Evolutionary conservation across 768 basidiomycete genomes (phyloP).

Genomic region (Kwoniella bestiolae): DNA sequence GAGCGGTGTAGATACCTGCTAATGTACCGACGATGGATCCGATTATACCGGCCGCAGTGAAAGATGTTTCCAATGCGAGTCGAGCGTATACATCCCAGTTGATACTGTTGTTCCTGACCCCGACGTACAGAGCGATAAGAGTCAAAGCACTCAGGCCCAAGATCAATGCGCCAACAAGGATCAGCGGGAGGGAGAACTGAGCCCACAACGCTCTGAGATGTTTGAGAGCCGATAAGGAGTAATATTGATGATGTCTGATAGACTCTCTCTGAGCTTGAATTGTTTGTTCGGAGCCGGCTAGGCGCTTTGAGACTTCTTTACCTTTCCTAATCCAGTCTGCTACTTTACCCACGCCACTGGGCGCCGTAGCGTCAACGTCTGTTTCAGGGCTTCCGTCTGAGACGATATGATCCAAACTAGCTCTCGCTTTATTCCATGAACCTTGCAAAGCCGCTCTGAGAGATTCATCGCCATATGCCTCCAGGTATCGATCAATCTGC

Average conservation of each 20-base stretch:
- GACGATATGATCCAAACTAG: constrained; percentile 13
- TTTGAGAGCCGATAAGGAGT: constrained; percentile 67
- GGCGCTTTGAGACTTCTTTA: too few species aligned
- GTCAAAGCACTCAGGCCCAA: constrained; percentile 66
- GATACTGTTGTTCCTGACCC: constrained; percentile 59
- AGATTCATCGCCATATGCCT: constrained; percentile 75
- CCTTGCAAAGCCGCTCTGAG: constrained; percentile 65
- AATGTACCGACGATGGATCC: constrained; percentile 62
- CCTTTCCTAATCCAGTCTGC: constrained; percentile 20
- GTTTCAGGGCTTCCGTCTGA: background rate
- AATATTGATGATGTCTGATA: constrained; percentile 58
- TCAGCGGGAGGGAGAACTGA: constrained; percentile 80
- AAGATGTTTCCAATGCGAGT: constrained; percentile 62
- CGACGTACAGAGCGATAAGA: constrained; percentile 65
- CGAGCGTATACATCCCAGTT: constrained; percentile 54
- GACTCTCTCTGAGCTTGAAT: constrained; percentile 26
- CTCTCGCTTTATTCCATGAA: constrained; percentile 59
- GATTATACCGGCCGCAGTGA: constrained; percentile 63
- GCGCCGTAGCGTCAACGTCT: background rate
- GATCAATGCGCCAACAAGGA: constrained; percentile 71
- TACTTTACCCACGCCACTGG: background rate
- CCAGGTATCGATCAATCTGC: constrained; percentile 77
- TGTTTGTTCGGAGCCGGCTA: background rate
- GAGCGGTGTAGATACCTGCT: constrained; percentile 34
- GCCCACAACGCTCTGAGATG: constrained; percentile 90